Conservation (phyloP, 352 stramenopile species). For the Phytophthora pseudosyringae region DNA sequence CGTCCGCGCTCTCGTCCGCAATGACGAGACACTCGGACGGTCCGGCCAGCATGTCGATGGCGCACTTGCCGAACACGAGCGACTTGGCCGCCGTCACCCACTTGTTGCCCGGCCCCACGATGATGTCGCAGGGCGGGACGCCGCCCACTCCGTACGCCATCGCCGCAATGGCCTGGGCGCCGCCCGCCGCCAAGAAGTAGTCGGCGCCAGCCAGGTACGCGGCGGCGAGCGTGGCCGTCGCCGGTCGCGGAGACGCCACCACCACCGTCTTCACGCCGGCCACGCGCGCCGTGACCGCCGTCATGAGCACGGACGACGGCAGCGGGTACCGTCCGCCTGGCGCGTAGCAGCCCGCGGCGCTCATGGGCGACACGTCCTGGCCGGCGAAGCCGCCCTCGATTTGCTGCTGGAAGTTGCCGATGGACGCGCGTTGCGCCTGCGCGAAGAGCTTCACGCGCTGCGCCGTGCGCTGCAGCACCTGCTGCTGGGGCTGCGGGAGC, state of each 20-base stretch:
- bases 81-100: slow-evolving; percentile 99
- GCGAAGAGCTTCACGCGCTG: slow-evolving; percentile 94
- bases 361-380: slow-evolving; percentile 89
- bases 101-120: slow-evolving; percentile 99
- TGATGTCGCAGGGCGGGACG: slow-evolving; percentile 96
- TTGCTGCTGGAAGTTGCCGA: slow-evolving; percentile 93
- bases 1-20: slow-evolving; percentile 90
- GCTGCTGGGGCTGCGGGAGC: slow-evolving; percentile 73
- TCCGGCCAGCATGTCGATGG: slow-evolving; percentile 99
- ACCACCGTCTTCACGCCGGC: slow-evolving; percentile 95
- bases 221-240: slow-evolving; percentile 93
- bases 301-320: slow-evolving; percentile 99
- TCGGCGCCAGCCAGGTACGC: slow-evolving; percentile 95
- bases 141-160: slow-evolving; percentile 96
- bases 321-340: slow-evolving; percentile 97
- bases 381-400: slow-evolving; percentile 96
- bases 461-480: slow-evolving; percentile 89
- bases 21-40: slow-evolving; percentile 98
- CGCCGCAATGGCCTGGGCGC: slow-evolving; percentile 91
- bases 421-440: slow-evolving; percentile 90
- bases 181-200: slow-evolving; percentile 80
- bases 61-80: slow-evolving; percentile 96
- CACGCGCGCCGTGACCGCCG: slow-evolving; percentile 93
- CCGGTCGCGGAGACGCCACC: slow-evolving; percentile 94
- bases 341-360: slow-evolving; percentile 96